Base-by-base conservation (phyloP, 306 rosid species). In the Biancaea sappan region DNA sequence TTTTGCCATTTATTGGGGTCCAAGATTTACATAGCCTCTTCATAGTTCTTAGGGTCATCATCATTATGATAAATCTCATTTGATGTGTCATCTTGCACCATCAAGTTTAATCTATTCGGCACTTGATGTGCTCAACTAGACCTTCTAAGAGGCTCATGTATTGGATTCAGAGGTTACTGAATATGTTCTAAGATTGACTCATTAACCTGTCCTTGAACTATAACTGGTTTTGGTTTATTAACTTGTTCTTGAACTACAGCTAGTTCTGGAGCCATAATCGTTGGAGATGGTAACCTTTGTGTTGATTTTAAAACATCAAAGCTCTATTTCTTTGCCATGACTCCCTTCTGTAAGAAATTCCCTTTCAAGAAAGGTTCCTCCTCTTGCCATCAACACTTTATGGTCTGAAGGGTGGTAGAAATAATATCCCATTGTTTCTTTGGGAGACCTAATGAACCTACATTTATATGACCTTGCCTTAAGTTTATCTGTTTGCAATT, bases 1-100 rank as follows among this genome's bases (percentile, higher is more conserved):
- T 64, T 8, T 3, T n/a, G 29, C 69, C 28, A 62, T 15, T 35
- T 62, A 24, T n/a, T 4, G 18, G 1, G 28, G 29, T 35, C 68
- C 12, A 1, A 38, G 8, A 31, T 63, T 35, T 37, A 18, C 69
- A 62, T 62, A 18, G 68, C 68, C 29, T 63, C 70, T 64, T 64
- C 52, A 40, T 38, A 63, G n/a, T n/a, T n/a, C n/a, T n/a, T n/a
- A n/a, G n/a, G n/a, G n/a, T n/a, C n/a, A n/a, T n/a, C n/a, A n/a
- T 63, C 35, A 2, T 32, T 32, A 32, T 32, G 35, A 32, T 32
- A 32, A 32, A 32, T 2, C 5, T 32, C 35, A 63, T 38, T 37
- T n/a, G 13, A 1, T 31, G 5, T 18, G 21, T 37, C 47, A n/a
- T 62, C 46, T 62, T 62, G 51, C 3, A 38, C 69, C 32, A 63